Base-by-base conservation (phyloP, 2,329 filamentous ascomycete species). In the Aspergillus brasiliensis region DNA sequence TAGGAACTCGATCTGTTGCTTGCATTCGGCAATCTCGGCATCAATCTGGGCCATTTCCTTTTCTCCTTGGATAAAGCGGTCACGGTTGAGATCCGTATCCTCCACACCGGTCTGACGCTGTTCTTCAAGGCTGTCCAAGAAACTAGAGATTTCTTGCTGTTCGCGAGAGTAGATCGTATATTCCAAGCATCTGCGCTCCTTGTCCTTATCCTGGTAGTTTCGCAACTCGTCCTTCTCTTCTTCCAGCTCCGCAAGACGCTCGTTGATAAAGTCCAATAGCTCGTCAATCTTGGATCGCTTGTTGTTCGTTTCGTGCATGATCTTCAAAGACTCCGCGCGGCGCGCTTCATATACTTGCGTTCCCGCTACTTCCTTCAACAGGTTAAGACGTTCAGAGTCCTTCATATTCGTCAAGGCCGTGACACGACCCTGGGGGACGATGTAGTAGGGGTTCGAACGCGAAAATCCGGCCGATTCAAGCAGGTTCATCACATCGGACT, bases 321-420 rank as follows among this genome's bases (percentile, higher is more conserved):
- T 97, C 80, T 97, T 97, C 67, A 96, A 81, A 48, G 92, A 97
- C 76, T 99, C 94, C 27, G 91, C 85, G 62, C 96, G 88, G 58
- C 94, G 89, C 56, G 91, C 90, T 78, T 99, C 95, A 78, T 99
- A 99, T 47, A 97, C 92, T 71, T 97, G 92, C 7, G 95, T 99
- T 63, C 95, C 95, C 0, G 95, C 95, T n/a, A 99, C 95, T 73
- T 98, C 95, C 77, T 99, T 99, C 62, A 99, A 80, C 61, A 99
- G 81, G 67, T 90, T 93, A 63, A 99, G 80, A 55, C 95, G 87
- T 75, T 97, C 93, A 1, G 88, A 88, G 75, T 99, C 95, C 77
- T 97, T 97, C 95, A 99, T 99, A 75, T 98, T 99, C 47, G 95
- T 99, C 72, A 99, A 83, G 23, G 92, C 89, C 0, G 95, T 98